Evolutionary conservation across 768 basidiomycete genomes (phyloP), one percentile per base, ranked within the genome.

Genomic region (Candolleomyces aberdarensis): DNA sequence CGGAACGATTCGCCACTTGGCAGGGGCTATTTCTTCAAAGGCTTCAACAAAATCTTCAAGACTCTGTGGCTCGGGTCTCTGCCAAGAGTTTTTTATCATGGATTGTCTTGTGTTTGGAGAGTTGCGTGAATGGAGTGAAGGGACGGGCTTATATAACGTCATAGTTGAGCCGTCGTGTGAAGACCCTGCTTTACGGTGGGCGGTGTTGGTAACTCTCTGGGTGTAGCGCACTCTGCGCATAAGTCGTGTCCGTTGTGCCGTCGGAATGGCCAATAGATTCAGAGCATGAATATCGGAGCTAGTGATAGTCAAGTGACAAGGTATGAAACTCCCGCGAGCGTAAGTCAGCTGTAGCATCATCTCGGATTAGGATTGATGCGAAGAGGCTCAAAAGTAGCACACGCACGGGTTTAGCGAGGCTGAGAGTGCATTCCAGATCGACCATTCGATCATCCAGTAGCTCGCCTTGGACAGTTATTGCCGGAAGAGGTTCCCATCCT

Each of bases 401-500:
- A n/a, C 48, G 48, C 22, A 49, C 48, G 3, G 48, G 48, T 49
- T 49, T 49, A 10, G 48, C 48, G 48, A 49, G 48, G 48, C 15
- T 15, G 48, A 49, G 48, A 17, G 53, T 55, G 53, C 65, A 66
- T 32, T 63, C 52, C 6, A 72, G 58, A 43, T 63, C 59, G 7
- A 66, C 66, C 17, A 63, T 52, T 15, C 67, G 59, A 36, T 66
- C 61, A 14, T 67, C 56, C n/a, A 67, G 43, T 39, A 48, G 60
- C n/a, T 55, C 53, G 15, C 65, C 65, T 47, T 31, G 43, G 39
- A 64, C 56, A 9, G 43, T 41, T 17, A 60, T 65, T 9, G 59
- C 29, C 11, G 53, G 58, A 10, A 70, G 52, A 1, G 65, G 65
- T 29, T 60, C 53, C 73, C 73, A 74, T 6, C 73, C 73, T 47